These are phyloP conservation scores for Oryza longistaminata DNA, from an alignment of 176 grass and related monocot species.

Conservation along the genomic window DNA sequence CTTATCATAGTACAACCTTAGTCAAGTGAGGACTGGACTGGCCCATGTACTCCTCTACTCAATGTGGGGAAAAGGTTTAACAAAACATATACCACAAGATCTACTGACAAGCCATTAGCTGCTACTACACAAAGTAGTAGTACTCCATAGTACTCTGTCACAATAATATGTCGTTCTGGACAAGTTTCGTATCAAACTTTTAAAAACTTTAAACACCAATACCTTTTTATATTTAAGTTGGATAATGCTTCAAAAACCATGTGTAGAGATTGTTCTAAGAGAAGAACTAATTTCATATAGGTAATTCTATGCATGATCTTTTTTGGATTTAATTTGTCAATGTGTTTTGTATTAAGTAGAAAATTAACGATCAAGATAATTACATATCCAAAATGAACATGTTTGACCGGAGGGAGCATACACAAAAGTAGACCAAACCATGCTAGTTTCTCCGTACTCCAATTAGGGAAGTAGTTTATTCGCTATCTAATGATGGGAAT, in stretches of 20 bases:
- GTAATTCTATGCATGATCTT: neutral
- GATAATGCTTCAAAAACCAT: neutral
- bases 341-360: neutral
- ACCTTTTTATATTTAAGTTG: neutral
- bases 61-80: neutral
- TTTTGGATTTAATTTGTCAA: neutral
- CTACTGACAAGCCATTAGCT: neutral
- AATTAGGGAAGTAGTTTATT: neutral
- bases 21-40: neutral
- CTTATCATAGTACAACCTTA: neutral
- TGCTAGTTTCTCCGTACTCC: neutral
- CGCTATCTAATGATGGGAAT: neutral
- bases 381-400: neutral
- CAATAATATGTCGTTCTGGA: neutral
- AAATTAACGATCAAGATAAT: neutral
- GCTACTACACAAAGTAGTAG: neutral
- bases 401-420: neutral
- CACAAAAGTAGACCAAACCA: neutral
- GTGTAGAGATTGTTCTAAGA: neutral
- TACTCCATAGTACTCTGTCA: neutral
- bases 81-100: neutral
- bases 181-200: too few species aligned
- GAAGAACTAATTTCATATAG: neutral
- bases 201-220: neutral
- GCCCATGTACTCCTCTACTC: neutral